Conservation (phyloP, 805 yeast genomes). For the Priceomyces haplophilus region DNA sequence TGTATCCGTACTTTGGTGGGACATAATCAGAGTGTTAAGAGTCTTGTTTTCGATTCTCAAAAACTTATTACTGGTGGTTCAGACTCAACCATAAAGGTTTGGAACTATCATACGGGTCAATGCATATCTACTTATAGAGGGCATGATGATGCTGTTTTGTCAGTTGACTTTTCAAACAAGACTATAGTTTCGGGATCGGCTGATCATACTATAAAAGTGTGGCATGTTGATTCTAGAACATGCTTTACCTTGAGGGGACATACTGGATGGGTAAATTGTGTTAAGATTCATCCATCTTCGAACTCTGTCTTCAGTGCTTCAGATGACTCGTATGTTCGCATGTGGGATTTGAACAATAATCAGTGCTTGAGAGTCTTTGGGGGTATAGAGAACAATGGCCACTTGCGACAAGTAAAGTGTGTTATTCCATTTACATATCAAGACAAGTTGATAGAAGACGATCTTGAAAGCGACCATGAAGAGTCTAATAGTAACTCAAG, state of each 20-base stretch:
- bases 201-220: constrained; percentile 86
- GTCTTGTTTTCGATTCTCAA: constrained; percentile 81
- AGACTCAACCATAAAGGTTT: constrained; percentile 87
- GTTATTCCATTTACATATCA: constrained; percentile 81
- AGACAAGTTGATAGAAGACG: constrained; percentile 53
- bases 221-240: constrained; percentile 93
- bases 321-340: constrained; percentile 86
- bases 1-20: constrained; percentile 76
- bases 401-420: constrained; percentile 90
- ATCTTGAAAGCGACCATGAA: constrained; percentile 37
- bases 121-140: constrained; percentile 93
- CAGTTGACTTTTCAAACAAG: constrained; percentile 77
- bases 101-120: constrained; percentile 94
- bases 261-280: constrained; percentile 87
- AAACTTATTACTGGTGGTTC: constrained; percentile 90
- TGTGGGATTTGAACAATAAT: constrained; percentile 90
- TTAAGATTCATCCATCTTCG: constrained; percentile 77
- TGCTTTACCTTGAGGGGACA: constrained; percentile 94
- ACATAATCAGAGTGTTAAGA: constrained; percentile 84
- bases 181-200: constrained; percentile 92
- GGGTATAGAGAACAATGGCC: constrained; percentile 71
- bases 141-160: constrained; percentile 79
- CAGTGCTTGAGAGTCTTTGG: constrained; percentile 78
- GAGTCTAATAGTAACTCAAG: constrained; percentile 10
- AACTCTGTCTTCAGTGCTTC: constrained; percentile 80